A percentile compares a stretch with the other conserved stretches of the same genome.
These are phyloP conservation scores for Penicillium frequentans DNA, from an alignment of 2,329 filamentous ascomycete species.

Conservation along the genomic window DNA sequence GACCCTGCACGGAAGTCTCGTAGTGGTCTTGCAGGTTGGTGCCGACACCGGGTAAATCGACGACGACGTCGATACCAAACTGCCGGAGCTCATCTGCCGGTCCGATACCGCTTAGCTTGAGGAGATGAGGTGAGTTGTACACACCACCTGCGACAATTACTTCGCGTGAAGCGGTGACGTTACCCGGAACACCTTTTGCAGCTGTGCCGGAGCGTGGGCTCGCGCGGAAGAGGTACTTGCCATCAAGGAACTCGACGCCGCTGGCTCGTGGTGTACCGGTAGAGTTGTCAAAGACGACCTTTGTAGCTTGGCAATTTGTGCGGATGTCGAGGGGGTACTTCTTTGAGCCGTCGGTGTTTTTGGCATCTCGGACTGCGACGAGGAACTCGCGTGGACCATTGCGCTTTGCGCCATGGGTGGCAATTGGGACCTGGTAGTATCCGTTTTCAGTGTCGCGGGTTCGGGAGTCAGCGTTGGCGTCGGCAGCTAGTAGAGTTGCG, in stretches of 20 bases:
- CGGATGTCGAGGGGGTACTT: constrained; percentile 59
- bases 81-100: constrained; percentile 53
- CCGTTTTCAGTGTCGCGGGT: constrained; percentile 50
- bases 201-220: constrained; percentile 36
- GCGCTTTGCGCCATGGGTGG: constrained; percentile 30
- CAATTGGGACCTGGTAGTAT: constrained; percentile 60
- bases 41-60: constrained; percentile 62
- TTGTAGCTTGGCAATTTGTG: constrained; percentile 49
- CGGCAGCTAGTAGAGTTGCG: constrained; percentile 47
- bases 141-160: constrained; percentile 53
- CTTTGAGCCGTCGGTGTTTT: constrained; percentile 23
- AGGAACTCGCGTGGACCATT: constrained; percentile 45
- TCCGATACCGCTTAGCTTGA: constrained; percentile 64
- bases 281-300: constrained; percentile 45
- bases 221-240: constrained; percentile 49
- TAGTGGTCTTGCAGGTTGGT: constrained; percentile 63
- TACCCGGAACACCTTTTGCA: constrained; percentile 37
- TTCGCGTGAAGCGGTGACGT: constrained; percentile 49
- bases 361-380: constrained; percentile 25
- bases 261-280: constrained; percentile 42
- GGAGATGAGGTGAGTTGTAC: constrained; percentile 64
- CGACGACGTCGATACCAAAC: constrained; percentile 54
- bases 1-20: constrained; percentile 25
- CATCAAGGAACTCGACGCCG: constrained; percentile 53
- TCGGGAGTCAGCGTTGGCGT: constrained; percentile 52